Evolutionary conservation across 1,284 basidiomycete species (phyloP), one percentile per base, ranked within the genome.

Genomic region (Leccinum angustisporum): DNA sequence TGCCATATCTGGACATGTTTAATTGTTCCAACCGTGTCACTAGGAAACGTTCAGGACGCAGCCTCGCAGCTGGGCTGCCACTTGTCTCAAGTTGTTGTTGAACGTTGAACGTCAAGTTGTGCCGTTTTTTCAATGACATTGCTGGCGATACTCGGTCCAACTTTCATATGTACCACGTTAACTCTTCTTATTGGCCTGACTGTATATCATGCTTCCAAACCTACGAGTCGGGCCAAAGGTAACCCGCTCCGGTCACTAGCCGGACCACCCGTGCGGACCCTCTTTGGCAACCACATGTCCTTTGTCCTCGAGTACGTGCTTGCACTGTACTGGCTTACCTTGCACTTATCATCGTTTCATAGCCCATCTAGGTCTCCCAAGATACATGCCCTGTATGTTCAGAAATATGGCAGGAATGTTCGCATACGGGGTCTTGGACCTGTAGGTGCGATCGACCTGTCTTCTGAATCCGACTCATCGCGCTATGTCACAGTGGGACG

Each of bases 391-490:
- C 68, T 74, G 7, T 83, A 82, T 59, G 79, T 84, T 10, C 72
- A 80, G 62, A 77, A 77, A 54, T 87, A 84, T 67, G 86, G 86
- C 5, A 80, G 83, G 65, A 81, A 79, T 57, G 79, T 91, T 40
- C 82, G 85, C 43, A 81, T 92, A 56, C 80, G 83, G 51, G 90
- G 88, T 5, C 65, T 87, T 21, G 80, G 83, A 40, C 87, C 87
- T 46, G 90, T 91, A 73, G 63, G 86, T 76, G 13, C 25, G 40
- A 52, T 58, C 46, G 31, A 27, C 27, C 54, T 21, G 21, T n/a
- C 40, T 30, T 21, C 54, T 33, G 53, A 61, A 58, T 40, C 61
- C 53, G 40, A 57, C 59, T 64, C 46, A 69, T 59, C 40, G 33
- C 48, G 14, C 18, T 1, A 31, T 48, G 50, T 36, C 48, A 36